phyloP scores from a whole-genome alignment of 208 protist species.

The Giardia muris region DNA sequence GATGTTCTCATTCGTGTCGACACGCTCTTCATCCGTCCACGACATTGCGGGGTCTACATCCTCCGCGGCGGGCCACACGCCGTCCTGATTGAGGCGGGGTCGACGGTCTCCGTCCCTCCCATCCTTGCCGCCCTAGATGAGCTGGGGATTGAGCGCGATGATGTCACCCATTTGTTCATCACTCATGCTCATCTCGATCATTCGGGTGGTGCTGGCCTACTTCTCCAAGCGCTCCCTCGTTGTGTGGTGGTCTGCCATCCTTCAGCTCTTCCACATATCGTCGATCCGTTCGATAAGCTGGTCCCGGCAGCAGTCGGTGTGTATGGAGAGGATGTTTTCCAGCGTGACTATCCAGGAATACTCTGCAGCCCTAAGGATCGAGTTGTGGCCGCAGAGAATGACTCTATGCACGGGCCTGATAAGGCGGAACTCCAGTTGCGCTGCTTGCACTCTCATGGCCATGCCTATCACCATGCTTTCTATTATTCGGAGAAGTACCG shows the following conservation, averaged over 20 bases:
- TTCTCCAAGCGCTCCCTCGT: neutral
- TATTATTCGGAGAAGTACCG: neutral
- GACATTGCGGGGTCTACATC: neutral
- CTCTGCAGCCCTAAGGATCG: neutral
- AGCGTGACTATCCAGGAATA: neutral
- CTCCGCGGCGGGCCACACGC: neutral
- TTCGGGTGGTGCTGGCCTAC: neutral
- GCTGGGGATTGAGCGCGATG: neutral
- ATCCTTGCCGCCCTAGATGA: neutral
- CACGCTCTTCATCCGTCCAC: neutral
- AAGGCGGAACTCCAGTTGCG: neutral
- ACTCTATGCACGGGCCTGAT: neutral
- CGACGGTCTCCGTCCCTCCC: conserved; percentile 21
- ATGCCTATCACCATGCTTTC: conserved; percentile 20
- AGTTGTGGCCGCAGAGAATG: neutral
- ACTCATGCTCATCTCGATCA: conserved; percentile 26
- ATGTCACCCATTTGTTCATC: neutral
- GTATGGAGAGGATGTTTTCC: conserved; percentile 19
- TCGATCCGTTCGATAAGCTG: neutral
- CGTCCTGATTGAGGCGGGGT: conserved; percentile 8
- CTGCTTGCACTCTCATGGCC: neutral
- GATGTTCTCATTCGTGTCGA: neutral
- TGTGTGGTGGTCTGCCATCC: neutral
- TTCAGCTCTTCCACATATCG: neutral
- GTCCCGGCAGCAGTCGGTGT: conserved; percentile 10